Evolutionary conservation across 2,329 filamentous ascomycete genomes (phyloP).

Genomic region (Alternaria arborescens): DNA sequence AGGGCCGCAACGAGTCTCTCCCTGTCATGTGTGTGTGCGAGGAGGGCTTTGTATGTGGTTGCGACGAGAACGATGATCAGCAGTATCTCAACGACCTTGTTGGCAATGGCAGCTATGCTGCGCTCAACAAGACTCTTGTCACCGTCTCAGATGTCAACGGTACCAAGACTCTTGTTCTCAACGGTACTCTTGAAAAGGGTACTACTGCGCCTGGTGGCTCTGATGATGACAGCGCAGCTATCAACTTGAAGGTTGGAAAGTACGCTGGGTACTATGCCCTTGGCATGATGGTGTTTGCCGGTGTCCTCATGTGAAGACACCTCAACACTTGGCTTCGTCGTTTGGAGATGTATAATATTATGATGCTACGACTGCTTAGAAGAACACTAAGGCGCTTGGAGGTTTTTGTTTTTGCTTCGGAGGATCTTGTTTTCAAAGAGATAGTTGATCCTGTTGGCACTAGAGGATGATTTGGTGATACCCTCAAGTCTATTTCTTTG

Average conservation of each 20-base stretch:
- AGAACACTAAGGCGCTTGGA: not conserved
- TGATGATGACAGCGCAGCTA: conserved; percentile 38
- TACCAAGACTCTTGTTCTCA: conserved; percentile 71
- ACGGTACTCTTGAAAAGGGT: conserved; percentile 75
- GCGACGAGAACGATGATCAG: conserved; percentile 72
- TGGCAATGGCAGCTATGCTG: conserved; percentile 61
- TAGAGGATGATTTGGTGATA: not conserved
- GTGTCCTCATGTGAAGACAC: conserved; percentile 20
- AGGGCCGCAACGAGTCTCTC: conserved; percentile 64
- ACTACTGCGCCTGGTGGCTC: conserved; percentile 54
- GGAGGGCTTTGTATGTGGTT: conserved; percentile 67
- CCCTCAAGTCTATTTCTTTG: not conserved
- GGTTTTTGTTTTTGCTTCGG: not conserved
- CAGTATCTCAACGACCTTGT: conserved; percentile 69
- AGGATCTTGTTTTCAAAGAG: not conserved
- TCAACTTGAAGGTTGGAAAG: conserved; percentile 35
- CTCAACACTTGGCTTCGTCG: not conserved
- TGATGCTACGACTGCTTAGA: conserved; percentile 7
- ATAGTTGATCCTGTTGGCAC: not conserved
- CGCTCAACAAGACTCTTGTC: conserved; percentile 69
- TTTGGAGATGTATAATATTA: conserved; percentile 6
- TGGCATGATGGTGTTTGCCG: conserved; percentile 48
- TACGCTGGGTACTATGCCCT: conserved; percentile 53
- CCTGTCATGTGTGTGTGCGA: conserved; percentile 70
- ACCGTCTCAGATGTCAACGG: conserved; percentile 70